These are phyloP conservation scores for Shiraia sp. DNA, from an alignment of 2,329 filamentous ascomycete genomes.

Conservation along the genomic window DNA sequence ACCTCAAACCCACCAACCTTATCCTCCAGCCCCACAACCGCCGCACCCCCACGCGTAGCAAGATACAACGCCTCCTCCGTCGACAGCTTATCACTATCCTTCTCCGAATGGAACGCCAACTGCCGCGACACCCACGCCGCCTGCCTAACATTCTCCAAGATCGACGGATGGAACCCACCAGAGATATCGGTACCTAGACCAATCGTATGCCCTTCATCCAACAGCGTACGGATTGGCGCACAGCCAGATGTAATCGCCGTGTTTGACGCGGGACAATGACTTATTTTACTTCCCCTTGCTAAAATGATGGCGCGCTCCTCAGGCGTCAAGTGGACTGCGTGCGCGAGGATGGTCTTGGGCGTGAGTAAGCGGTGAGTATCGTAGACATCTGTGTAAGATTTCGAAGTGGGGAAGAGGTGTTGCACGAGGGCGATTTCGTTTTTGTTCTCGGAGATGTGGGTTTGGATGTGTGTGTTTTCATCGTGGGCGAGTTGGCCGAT, in stretches of 20 bases:
- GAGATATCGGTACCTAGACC: slow-evolving; percentile 90
- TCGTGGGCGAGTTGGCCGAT: slow-evolving; percentile 68
- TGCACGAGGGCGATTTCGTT: slow-evolving; percentile 73
- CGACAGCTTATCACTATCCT: slow-evolving; percentile 65
- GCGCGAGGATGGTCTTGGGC: slow-evolving; percentile 77
- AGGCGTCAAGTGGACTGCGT: slow-evolving; percentile 75
- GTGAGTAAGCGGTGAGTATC: slow-evolving; percentile 72
- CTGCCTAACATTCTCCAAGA: slow-evolving; percentile 82
- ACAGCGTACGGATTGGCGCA: slow-evolving; percentile 72
- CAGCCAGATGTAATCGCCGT: slow-evolving; percentile 78
- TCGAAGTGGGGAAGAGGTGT: slow-evolving; percentile 66
- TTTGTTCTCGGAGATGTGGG: slow-evolving; percentile 84
- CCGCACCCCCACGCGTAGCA: slow-evolving; percentile 84
- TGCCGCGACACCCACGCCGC: slow-evolving; percentile 78
- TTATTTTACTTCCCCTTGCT: slow-evolving; percentile 65
- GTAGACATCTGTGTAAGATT: slow-evolving; percentile 77
- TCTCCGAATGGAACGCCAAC: slow-evolving; percentile 58
- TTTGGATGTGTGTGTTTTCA: slow-evolving; percentile 74
- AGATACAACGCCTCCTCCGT: slow-evolving; percentile 86
- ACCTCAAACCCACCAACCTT: slow-evolving; percentile 80
- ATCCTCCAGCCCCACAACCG: slow-evolving; percentile 73
- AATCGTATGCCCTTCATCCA: slow-evolving; percentile 75
- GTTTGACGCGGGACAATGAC: slow-evolving; percentile 89
- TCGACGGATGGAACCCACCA: slow-evolving; percentile 80
- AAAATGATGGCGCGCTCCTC: slow-evolving; percentile 69